phyloP scores from a whole-genome alignment of 371 early-diverging fungal genomes.

The Neoconidiobolus thromboides region DNA sequence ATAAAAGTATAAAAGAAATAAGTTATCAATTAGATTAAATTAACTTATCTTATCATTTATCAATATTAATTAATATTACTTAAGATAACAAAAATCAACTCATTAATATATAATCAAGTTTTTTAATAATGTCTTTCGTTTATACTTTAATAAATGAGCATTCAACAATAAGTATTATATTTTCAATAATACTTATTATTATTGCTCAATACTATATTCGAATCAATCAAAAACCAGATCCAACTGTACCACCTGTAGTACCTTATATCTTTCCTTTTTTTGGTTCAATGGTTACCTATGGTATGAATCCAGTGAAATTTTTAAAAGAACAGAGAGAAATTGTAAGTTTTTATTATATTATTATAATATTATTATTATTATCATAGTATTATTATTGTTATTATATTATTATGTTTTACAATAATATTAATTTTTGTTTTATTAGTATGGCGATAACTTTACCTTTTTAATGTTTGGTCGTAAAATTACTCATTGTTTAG shows the following conservation, averaged over 20 bases:
- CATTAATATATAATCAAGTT: too few relatives aligned
- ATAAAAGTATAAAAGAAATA: too few relatives aligned
- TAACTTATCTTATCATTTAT: too few relatives aligned
- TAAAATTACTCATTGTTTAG: slow-evolving; percentile 72
- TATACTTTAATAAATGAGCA: not conserved
- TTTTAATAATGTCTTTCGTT: too few relatives aligned
- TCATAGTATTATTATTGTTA: not conserved
- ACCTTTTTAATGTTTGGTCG: slow-evolving; percentile 86
- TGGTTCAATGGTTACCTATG: slow-evolving; percentile 75
- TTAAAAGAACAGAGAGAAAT: slow-evolving; percentile 38
- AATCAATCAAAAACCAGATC: slow-evolving; percentile 13
- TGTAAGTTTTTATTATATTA: not conserved
- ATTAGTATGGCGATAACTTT: slow-evolving; percentile 72
- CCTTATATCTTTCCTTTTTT: slow-evolving; percentile 77
- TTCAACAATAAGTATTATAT: not conserved
- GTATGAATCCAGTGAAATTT: slow-evolving; percentile 76
- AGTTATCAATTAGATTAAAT: too few relatives aligned
- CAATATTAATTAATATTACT: too few relatives aligned
- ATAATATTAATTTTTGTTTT: not conserved
- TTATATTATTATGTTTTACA: too few relatives aligned
- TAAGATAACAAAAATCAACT: too few relatives aligned
- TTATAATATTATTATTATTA: not conserved
- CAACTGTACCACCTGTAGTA: slow-evolving; percentile 62
- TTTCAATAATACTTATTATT: not conserved
- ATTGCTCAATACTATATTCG: not conserved